A percentile compares a stretch with the other conserved stretches of the same genome.
Conservation (phyloP, 1,284 basidiomycete species). For the Puccinia sorghi region DNA sequence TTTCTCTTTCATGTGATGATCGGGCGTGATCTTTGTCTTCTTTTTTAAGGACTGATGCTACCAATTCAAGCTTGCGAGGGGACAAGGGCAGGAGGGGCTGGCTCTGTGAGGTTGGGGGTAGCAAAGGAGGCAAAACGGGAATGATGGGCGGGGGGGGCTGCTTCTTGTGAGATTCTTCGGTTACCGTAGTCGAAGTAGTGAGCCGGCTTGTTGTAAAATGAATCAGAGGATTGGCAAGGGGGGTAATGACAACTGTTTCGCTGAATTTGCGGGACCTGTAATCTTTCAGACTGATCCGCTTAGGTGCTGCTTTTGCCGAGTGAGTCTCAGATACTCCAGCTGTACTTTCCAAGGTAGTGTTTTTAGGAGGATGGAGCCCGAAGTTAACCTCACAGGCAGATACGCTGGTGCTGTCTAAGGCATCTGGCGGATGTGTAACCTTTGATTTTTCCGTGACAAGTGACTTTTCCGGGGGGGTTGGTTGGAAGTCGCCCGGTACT, state of each 20-base stretch:
- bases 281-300: slow-evolving; percentile 50
- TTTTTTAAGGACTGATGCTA: slow-evolving; percentile 49
- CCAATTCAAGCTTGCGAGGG: slow-evolving; percentile 50
- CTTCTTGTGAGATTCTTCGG: neutral
- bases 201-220: slow-evolving; percentile 1
- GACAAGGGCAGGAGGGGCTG: slow-evolving; percentile 49
- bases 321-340: neutral
- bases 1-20: slow-evolving; percentile 32
- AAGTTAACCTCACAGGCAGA: neutral
- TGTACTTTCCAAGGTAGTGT: neutral
- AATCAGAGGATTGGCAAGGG: slow-evolving; percentile 31
- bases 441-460: neutral
- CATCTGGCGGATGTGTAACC: neutral
- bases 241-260: slow-evolving; percentile 24
- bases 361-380: neutral
- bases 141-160: slow-evolving; percentile 36
- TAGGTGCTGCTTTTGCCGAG: slow-evolving; percentile 26
- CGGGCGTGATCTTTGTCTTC: slow-evolving; percentile 15
- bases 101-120: slow-evolving; percentile 10
- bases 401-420: neutral
- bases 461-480: neutral
- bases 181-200: neutral
- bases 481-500: neutral
- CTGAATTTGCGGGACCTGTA: slow-evolving; percentile 45
- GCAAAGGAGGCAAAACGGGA: slow-evolving; percentile 35